Percentiles rank a stretch among this genome's conserved stretches.
These are phyloP conservation scores for Magnaporthiopsis incrustans DNA, from an alignment of 2,329 filamentous ascomycete genomes.

Conservation along the genomic window DNA sequence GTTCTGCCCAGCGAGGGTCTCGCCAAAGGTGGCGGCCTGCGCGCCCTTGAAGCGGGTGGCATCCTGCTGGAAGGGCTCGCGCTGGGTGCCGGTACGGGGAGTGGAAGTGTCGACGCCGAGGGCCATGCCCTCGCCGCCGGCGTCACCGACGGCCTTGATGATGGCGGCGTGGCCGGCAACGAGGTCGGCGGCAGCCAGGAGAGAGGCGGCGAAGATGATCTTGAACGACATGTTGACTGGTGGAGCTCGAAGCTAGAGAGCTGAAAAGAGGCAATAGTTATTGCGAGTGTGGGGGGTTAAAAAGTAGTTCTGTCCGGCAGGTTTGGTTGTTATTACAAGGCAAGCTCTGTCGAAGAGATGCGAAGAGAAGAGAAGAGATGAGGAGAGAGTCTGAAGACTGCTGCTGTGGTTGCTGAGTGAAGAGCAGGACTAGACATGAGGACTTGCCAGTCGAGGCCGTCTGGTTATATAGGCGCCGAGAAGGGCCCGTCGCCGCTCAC, in stretches of 20 bases:
- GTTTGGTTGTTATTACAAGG: neutral
- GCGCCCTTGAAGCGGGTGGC: constrained; percentile 52
- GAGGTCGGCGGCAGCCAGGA: constrained; percentile 45
- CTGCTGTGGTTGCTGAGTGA: constrained; percentile 5
- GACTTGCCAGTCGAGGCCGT: neutral
- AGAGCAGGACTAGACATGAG: neutral
- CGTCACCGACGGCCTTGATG: constrained; percentile 47
- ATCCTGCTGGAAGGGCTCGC: constrained; percentile 56
- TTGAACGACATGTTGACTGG: constrained; percentile 23
- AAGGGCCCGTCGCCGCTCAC: neutral
- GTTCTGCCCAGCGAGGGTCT: constrained; percentile 53
- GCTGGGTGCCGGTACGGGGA: constrained; percentile 52
- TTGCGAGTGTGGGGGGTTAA: neutral
- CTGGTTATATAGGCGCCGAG: constrained; percentile 4
- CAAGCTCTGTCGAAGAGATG: constrained; percentile 2
- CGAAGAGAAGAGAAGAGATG: constrained; percentile 1
- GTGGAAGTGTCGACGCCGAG: constrained; percentile 44
- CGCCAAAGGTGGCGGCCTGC: constrained; percentile 43
- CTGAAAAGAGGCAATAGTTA: neutral
- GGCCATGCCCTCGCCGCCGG: constrained; percentile 46
- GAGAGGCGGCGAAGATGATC: constrained; percentile 30
- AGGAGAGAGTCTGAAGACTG: neutral
- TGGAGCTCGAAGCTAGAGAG: neutral
- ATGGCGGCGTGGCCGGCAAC: constrained; percentile 56
- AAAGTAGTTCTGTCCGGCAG: constrained; percentile 1